Evolutionary conservation across 192 early-diverging fungal species (phyloP).

Genomic region (Gigaspora rosea): DNA sequence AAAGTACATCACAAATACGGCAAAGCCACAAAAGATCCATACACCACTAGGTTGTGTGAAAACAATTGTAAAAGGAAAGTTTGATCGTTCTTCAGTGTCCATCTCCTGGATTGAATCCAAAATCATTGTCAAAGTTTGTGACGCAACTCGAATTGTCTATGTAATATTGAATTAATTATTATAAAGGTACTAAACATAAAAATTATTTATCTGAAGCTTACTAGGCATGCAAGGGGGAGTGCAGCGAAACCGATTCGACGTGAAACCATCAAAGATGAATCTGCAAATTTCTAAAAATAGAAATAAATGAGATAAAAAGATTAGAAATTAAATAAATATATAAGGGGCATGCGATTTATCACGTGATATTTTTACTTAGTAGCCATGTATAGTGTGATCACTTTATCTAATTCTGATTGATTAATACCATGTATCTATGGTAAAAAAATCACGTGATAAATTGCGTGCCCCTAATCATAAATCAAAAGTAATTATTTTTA

Average conservation of each 20-base stretch:
- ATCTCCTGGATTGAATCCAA: slow-evolving; percentile 28
- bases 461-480: no score
- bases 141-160: slow-evolving; percentile 15
- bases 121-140: slow-evolving; percentile 36
- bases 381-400: no score
- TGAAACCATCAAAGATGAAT: slow-evolving; percentile 76
- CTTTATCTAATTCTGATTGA: no score
- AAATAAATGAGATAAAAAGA: not conserved
- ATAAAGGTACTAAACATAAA: not conserved
- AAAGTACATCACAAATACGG: slow-evolving; percentile 33
- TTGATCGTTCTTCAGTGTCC: slow-evolving; percentile 26
- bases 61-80: slow-evolving; percentile 28
- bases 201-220: slow-evolving; percentile 51
- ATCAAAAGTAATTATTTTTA: slow-evolving; percentile 7
- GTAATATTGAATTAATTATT: slow-evolving; percentile 26
- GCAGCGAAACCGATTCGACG: slow-evolving; percentile 79
- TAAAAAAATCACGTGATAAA: no score
- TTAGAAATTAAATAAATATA: slow-evolving; percentile 4
- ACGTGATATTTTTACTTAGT: no score
- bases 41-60: slow-evolving; percentile 33
- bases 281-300: slow-evolving; percentile 55
- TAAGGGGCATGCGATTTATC: no score
- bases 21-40: slow-evolving; percentile 27
- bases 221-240: slow-evolving; percentile 76
- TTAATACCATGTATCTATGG: no score